Conservation (phyloP, 805 yeast species). For the Monosporozyma aerobia region DNA sequence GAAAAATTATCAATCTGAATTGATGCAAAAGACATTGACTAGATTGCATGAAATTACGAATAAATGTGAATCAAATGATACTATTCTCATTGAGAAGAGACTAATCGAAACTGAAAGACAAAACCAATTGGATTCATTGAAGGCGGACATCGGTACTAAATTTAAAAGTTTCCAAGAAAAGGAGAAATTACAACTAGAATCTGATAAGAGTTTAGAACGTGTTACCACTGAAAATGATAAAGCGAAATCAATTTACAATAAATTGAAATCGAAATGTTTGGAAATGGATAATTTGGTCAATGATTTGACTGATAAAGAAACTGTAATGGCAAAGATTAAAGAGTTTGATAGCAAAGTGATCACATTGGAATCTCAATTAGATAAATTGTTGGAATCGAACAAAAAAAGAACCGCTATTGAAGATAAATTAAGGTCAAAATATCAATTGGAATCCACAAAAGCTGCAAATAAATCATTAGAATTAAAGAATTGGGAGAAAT, state of each 20-base stretch:
- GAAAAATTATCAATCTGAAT: conserved; percentile 30
- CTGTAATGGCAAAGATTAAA: not conserved
- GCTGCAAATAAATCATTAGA: conserved; percentile 38
- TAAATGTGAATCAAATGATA: conserved; percentile 16
- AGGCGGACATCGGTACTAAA: conserved; percentile 33
- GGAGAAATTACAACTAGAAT: conserved; percentile 17
- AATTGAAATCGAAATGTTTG: conserved; percentile 6
- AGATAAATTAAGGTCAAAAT: conserved; percentile 31
- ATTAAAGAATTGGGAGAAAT: conserved; percentile 22
- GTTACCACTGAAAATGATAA: conserved; percentile 13
- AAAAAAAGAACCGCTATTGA: conserved; percentile 22
- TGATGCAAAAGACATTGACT: conserved; percentile 33
- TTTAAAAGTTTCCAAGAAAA: conserved; percentile 30
- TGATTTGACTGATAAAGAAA: not conserved
- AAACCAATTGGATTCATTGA: conserved; percentile 31
- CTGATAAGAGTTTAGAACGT: conserved; percentile 20
- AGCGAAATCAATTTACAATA: conserved; percentile 8
- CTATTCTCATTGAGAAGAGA: conserved; percentile 23
- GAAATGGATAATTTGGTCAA: conserved; percentile 7
- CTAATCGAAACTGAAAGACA: conserved; percentile 35
- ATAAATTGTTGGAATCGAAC: conserved; percentile 51
- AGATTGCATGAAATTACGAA: conserved; percentile 26
- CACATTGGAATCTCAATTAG: conserved; percentile 4
- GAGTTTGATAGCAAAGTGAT: not conserved
- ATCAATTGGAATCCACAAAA: conserved; percentile 37